Percentiles rank a stretch among this genome's conserved stretches.
Conservation (phyloP, 345 rosid species). For the Anacardium occidentale region DNA sequence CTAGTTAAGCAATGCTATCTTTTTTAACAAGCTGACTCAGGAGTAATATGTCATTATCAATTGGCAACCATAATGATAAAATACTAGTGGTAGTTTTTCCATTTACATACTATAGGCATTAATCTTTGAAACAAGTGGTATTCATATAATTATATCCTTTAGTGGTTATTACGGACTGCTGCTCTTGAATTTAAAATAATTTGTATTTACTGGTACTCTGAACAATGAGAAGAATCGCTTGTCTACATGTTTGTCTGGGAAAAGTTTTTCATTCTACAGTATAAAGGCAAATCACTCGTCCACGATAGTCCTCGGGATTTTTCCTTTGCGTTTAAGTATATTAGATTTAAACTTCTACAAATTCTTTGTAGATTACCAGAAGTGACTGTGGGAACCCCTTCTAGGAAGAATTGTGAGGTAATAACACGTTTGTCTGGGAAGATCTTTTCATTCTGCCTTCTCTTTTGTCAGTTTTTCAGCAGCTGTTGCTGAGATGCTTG, state of each 20-base stretch:
- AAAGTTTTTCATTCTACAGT: not conserved
- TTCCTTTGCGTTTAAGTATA: no score
- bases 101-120: no score
- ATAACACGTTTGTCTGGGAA: not conserved
- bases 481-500: constrained; percentile 80
- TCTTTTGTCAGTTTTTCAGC: constrained; percentile 58
- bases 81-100: no score
- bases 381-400: not conserved
- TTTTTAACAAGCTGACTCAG: not conserved
- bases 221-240: no score
- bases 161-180: no score
- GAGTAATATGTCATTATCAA: not conserved
- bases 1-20: not conserved
- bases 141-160: no score
- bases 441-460: not conserved
- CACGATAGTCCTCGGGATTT: not conserved
- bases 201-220: no score
- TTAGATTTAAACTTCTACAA: not conserved
- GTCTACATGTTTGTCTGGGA: no score
- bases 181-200: no score
- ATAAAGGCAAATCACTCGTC: not conserved
- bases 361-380: not conserved
- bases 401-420: not conserved
- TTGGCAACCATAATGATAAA: not conserved
- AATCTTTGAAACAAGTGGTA: no score